These are phyloP conservation scores for Rhodotorula toruloides DNA, from an alignment of 768 basidiomycete genomes.

Conservation along the genomic window DNA sequence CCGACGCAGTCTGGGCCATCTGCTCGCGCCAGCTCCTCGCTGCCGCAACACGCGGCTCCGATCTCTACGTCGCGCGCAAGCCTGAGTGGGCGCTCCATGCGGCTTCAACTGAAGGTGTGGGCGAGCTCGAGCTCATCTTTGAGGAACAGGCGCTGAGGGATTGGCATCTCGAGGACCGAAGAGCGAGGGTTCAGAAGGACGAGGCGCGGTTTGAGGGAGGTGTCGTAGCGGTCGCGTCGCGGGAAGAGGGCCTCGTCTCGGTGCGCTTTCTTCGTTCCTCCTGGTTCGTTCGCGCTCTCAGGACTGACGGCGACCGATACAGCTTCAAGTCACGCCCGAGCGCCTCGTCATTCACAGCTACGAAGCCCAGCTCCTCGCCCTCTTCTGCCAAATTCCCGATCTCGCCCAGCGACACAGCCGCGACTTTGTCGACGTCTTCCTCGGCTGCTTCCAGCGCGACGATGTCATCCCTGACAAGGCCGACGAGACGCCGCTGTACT, in stretches of 20 bases:
- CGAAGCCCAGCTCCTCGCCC: constrained; percentile 69
- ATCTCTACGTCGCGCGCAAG: constrained; percentile 34
- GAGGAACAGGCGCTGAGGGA: constrained; percentile 36
- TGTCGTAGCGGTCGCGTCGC: constrained; percentile 9
- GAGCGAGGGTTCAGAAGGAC: constrained; percentile 9
- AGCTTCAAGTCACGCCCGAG: constrained; percentile 49
- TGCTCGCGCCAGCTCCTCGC: constrained; percentile 45
- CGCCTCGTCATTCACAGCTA: constrained; percentile 71
- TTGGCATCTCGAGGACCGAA: constrained; percentile 29
- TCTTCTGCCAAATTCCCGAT: constrained; percentile 63
- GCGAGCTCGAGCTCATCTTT: constrained; percentile 18
- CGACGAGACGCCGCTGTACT: constrained; percentile 28
- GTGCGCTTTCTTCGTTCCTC: constrained; percentile 5
- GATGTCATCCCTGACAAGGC: constrained; percentile 35
- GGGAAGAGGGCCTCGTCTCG: constrained; percentile 19
- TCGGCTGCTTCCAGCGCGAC: constrained; percentile 50
- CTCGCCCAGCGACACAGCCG: constrained; percentile 83
- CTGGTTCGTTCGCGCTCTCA: too few relatives aligned
- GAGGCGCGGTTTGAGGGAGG: constrained; percentile 26
- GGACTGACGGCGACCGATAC: too few relatives aligned
- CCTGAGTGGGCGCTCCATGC: constrained; percentile 11
- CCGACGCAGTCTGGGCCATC: constrained; percentile 42
- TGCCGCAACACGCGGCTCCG: constrained; percentile 28
- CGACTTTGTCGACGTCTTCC: constrained; percentile 78
- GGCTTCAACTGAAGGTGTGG: not conserved